A percentile compares a stretch with the other conserved stretches of the same genome.
Evolutionary conservation across 2,329 filamentous ascomycete genomes (phyloP).

Genomic region (Colletotrichum godetiae): DNA sequence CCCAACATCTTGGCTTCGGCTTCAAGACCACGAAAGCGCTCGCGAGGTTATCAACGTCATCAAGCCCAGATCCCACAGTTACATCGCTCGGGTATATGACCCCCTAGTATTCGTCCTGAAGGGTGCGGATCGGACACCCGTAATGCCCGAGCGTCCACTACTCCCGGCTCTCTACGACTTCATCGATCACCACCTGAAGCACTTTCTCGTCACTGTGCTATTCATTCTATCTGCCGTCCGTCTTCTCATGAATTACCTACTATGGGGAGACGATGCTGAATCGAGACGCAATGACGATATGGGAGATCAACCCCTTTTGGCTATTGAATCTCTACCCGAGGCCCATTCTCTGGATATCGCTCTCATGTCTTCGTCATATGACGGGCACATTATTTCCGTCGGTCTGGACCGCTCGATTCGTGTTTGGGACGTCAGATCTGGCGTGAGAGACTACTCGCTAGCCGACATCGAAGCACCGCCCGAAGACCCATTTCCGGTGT

Average conservation of each 20-base stretch:
- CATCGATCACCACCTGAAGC: constrained; percentile 65
- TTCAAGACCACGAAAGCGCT: constrained; percentile 84
- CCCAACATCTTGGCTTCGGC: constrained; percentile 79
- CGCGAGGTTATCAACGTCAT: constrained; percentile 81
- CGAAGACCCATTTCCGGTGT: constrained; percentile 66
- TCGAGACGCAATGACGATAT: constrained; percentile 58
- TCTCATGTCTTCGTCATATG: constrained; percentile 69
- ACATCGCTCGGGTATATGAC: constrained; percentile 79
- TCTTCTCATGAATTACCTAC: constrained; percentile 78
- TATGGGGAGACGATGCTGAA: constrained; percentile 71
- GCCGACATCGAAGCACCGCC: constrained; percentile 52
- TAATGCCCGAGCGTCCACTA: constrained; percentile 59
- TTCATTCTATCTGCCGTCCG: constrained; percentile 73
- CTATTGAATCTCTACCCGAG: constrained; percentile 68
- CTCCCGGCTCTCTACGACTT: constrained; percentile 75
- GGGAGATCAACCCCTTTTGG: constrained; percentile 63
- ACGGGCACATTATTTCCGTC: constrained; percentile 75
- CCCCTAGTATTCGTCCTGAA: constrained; percentile 79
- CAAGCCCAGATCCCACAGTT: constrained; percentile 77
- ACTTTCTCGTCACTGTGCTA: constrained; percentile 72
- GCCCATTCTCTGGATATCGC: constrained; percentile 78
- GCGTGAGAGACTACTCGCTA: constrained; percentile 54
- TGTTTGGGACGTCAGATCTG: constrained; percentile 71
- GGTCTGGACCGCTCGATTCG: constrained; percentile 77
- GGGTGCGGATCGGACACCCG: constrained; percentile 73